Conservation (phyloP, 257 asterid genomes). For the Striga asiatica region DNA sequence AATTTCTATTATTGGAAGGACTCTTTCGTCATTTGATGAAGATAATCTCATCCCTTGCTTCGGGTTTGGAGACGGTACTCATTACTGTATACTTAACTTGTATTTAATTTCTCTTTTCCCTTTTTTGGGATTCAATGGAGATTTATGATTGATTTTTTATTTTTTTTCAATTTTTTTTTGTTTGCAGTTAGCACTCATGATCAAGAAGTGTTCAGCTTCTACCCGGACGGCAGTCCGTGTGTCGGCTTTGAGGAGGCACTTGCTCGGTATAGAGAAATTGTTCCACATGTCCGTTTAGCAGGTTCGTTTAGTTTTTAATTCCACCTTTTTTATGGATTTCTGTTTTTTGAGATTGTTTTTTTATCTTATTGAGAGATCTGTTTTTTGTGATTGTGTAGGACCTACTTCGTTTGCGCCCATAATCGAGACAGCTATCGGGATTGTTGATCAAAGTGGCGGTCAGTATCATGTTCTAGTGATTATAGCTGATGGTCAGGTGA, state of each 20-base stretch:
- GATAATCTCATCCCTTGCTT: slow-evolving; percentile 52
- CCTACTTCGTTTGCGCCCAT: slow-evolving; percentile 92
- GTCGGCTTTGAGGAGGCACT: slow-evolving; percentile 82
- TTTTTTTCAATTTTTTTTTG: no score
- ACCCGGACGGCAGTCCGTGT: slow-evolving; percentile 57
- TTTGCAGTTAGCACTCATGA: slow-evolving; percentile 84
- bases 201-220: slow-evolving; percentile 79
- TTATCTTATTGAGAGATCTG: no score
- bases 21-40: slow-evolving; percentile 42
- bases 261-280: slow-evolving; percentile 61
- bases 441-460: slow-evolving; percentile 54
- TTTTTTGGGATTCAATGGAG: no score
- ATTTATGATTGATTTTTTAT: no score
- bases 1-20: slow-evolving; percentile 44
- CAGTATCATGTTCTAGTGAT: neutral
- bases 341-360: slow-evolving; percentile 9
- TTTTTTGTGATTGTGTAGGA: slow-evolving; percentile 34
- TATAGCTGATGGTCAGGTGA: neutral
- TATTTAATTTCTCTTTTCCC: no score
- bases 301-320: slow-evolving; percentile 29
- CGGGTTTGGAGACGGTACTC: slow-evolving; percentile 46
- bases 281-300: slow-evolving; percentile 65
- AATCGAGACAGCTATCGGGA: slow-evolving; percentile 78
- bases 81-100: no score
- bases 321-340: neutral